phyloP scores from a whole-genome alignment of 2,329 filamentous ascomycete species.

The Botrytis deweyae region DNA sequence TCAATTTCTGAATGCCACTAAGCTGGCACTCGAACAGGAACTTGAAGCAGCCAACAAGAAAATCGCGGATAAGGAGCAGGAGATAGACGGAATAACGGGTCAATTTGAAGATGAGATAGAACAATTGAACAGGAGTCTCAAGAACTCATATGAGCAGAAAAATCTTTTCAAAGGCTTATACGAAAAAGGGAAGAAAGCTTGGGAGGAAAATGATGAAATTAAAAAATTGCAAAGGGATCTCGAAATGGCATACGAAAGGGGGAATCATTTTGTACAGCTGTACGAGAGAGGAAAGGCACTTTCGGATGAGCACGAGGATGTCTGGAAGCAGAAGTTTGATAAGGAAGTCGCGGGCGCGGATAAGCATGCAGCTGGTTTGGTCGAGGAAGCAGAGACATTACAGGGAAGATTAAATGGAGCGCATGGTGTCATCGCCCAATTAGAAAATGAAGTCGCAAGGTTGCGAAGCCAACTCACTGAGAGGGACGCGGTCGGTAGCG shows the following conservation, averaged over 20 bases:
- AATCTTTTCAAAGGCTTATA: background rate
- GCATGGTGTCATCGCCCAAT: background rate
- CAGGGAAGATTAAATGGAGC: constrained; percentile 17
- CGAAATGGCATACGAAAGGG: background rate
- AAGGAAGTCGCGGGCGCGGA: background rate
- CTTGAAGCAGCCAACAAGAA: background rate
- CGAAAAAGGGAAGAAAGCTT: background rate
- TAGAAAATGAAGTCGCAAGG: background rate
- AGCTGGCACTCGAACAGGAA: background rate
- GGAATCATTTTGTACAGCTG: background rate
- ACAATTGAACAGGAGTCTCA: background rate
- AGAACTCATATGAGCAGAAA: background rate
- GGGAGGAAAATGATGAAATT: background rate
- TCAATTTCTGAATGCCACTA: background rate
- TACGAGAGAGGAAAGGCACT: constrained; percentile 1
- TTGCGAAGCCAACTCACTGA: background rate
- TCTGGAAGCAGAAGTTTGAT: constrained; percentile 10
- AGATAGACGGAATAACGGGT: background rate
- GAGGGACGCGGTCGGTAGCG: background rate
- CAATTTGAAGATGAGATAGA: constrained; percentile 11
- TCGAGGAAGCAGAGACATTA: constrained; percentile 7
- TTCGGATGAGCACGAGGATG: background rate
- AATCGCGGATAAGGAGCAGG: background rate
- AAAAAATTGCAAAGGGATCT: background rate
- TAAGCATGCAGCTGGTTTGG: constrained; percentile 11